Evolutionary conservation across 2,329 filamentous ascomycete genomes (phyloP), one percentile per base, ranked within the genome.

Genomic region (Claviceps quebecensis): DNA sequence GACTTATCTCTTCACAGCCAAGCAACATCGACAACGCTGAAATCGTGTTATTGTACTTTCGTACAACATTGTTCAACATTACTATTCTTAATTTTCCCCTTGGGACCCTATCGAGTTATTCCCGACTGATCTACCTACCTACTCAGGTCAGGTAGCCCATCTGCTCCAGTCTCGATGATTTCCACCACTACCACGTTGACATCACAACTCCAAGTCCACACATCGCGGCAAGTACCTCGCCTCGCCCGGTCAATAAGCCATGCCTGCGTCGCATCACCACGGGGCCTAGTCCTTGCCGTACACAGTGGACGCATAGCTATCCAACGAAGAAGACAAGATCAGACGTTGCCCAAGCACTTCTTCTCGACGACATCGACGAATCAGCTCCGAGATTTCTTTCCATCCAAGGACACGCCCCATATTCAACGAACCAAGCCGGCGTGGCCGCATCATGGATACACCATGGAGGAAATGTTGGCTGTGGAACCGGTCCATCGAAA

Each of bases 401-500:
- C 83, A 26, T 64, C 67, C 55, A 77, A 76, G 58, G 75, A 81
- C 59, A 82, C 80, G 2, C 68, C 74, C 19, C 72, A 76, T 52
- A 84, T 87, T 61, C 72, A 77, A 43, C 72, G 72, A 53, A 84
- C 83, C 0, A 75, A 75, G 16, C 72, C 83, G 5, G 77, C 83
- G 55, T 89, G 84, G 83, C 75, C 76, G 36, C 83, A 86, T 61
- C 82, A 81, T 54, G 76, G 82, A 54, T 95, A 87, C 66, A 86
- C 84, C 29, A 76, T 85, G 61, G 75, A 85, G 55, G 84, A 96
- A 65, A 93, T 97, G 85, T 72, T 77, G 23, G 68, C 67, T 19
- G 78, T 97, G 48, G 72, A 74, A 45, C 79, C 91, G 3, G 87
- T 84, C 22, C 91, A 97, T 63, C 84, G 91, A 23, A 67, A 83